Evolutionary conservation across 75 land plant species (phyloP), one percentile per base, ranked within the genome.

Genomic region (Cupressus sempervirens): DNA sequence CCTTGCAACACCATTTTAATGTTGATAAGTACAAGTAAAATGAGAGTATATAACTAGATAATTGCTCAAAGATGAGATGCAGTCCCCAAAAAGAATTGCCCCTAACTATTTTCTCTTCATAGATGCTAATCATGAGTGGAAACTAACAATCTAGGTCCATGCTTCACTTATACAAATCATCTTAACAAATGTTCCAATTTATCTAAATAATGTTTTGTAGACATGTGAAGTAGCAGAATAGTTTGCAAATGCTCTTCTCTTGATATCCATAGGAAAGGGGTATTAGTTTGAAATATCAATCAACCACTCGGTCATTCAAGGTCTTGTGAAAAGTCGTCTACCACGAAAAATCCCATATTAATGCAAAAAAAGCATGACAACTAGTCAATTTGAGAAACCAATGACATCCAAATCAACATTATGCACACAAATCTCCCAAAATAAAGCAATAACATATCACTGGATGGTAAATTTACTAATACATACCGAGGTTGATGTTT

Each of bases 401-500:
- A 35, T 35, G 38, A 76, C 40, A 26, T 23, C 20, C 43, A 40
- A 40, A 38, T 43, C 30, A 43, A 79, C 1, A 16, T 23, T 29
- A 43, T n/a, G 45, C 35, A 34, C 35, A 35, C 76, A 84, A 79
- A n/a, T 29, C 50, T 76, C 45, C 8, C 35, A 84, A 43, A 72
- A 36, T 14, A 83, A 18, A 34, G 10, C 43, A 29, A 41, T 46
- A 16, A 83, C 4, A 18, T 20, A 75, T n/a, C n/a, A 20, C 18
- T 84, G 62, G 16, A 87, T 16, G 8, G 7, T n/a, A 29, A 82
- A 1, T 18, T 56, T 50, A 16, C 29, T 38, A 36, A 83, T 73
- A 83, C 97, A 50, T 90, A 97, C 99, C 79, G 96, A 96, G 30
- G 98, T 94, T 73, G 99, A 96, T 87, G 92, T 87, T 83, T 97